Evolutionary conservation across 768 basidiomycete genomes (phyloP).

Genomic region (Tremella mesenterica): DNA sequence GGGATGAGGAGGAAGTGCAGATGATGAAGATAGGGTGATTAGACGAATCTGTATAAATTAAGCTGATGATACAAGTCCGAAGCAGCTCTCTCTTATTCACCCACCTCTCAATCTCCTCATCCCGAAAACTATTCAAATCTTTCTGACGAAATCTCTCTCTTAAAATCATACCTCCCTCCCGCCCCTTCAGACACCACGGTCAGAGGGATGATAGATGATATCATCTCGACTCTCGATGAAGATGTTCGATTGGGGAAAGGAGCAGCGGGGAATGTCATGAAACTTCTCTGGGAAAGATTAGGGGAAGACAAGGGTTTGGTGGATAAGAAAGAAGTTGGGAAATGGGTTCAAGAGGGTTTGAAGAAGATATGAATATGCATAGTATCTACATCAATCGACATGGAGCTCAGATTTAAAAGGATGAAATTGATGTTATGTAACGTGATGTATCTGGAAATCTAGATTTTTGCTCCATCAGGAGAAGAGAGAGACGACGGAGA

Average conservation of each 20-base stretch:
- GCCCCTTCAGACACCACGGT: conserved; percentile 24
- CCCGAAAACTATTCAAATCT: conserved; percentile 32
- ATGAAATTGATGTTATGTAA: too few species aligned
- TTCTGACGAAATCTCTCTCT: conserved; percentile 30
- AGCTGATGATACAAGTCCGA: conserved; percentile 30
- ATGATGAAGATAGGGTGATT: too few species aligned
- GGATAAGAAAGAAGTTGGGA: conserved; percentile 42
- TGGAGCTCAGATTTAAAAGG: not conserved
- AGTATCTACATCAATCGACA: not conserved
- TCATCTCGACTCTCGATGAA: conserved; percentile 20
- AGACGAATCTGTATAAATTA: too few species aligned
- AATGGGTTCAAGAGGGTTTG: conserved; percentile 34
- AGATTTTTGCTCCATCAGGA: too few species aligned
- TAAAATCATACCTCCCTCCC: conserved; percentile 32
- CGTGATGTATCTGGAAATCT: too few species aligned
- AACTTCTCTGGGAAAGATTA: conserved; percentile 33
- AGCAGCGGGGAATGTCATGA: conserved; percentile 37
- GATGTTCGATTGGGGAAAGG: conserved; percentile 25
- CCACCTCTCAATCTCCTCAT: conserved; percentile 29
- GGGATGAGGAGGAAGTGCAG: too few species aligned
- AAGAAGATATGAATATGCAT: conserved; percentile 11
- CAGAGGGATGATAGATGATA: conserved; percentile 15
- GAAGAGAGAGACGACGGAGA: too few species aligned
- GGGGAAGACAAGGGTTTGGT: conserved; percentile 27
- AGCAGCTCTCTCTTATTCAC: conserved; percentile 37